A percentile compares a stretch with the other conserved stretches of the same genome.
Evolutionary conservation across 768 basidiomycete genomes (phyloP).

Genomic region (Lactifluus hygrophoroides): DNA sequence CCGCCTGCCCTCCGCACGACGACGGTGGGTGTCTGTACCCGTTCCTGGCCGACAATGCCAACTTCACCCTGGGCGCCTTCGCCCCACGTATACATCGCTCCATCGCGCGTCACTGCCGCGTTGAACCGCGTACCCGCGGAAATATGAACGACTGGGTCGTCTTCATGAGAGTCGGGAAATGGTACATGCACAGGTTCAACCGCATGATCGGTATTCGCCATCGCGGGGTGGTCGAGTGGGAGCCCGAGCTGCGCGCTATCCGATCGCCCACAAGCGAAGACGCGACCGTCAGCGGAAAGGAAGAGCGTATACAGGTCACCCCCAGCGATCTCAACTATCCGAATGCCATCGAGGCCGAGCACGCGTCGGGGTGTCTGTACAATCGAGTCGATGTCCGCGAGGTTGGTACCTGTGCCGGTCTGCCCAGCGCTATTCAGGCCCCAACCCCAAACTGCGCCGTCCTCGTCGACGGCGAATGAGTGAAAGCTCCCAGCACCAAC

Average conservation of each 20-base stretch:
- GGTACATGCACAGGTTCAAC: slow-evolving; percentile 54
- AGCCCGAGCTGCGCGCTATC: slow-evolving; percentile 82
- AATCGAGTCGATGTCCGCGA: slow-evolving; percentile 40
- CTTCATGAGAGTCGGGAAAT: slow-evolving; percentile 43
- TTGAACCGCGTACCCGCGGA: slow-evolving; percentile 67
- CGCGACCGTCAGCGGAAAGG: slow-evolving; percentile 71
- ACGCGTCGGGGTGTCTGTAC: slow-evolving; percentile 60
- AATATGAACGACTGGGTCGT: slow-evolving; percentile 58
- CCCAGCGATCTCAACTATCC: slow-evolving; percentile 63
- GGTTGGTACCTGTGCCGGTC: slow-evolving; percentile 49
- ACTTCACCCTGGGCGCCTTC: slow-evolving; percentile 72
- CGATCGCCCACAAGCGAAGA: slow-evolving; percentile 80
- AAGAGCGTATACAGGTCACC: slow-evolving; percentile 91
- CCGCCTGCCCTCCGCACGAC: slow-evolving; percentile 70
- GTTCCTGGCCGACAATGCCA: slow-evolving; percentile 44
- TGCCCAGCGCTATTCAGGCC: slow-evolving; percentile 91
- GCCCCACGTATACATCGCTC: slow-evolving; percentile 71
- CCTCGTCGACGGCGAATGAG: slow-evolving; percentile 83
- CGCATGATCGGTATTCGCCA: slow-evolving; percentile 51
- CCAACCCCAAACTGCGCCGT: slow-evolving; percentile 87
- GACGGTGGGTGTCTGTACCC: slow-evolving; percentile 52
- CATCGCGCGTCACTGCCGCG: slow-evolving; percentile 56
- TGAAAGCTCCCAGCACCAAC: slow-evolving; percentile 80
- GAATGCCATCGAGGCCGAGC: slow-evolving; percentile 47
- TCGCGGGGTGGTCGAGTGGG: slow-evolving; percentile 57